Percentiles rank a stretch among this genome's conserved stretches.
phyloP scores from a whole-genome alignment of 73 alveolate genomes.

The Blepharisma japonicum region DNA sequence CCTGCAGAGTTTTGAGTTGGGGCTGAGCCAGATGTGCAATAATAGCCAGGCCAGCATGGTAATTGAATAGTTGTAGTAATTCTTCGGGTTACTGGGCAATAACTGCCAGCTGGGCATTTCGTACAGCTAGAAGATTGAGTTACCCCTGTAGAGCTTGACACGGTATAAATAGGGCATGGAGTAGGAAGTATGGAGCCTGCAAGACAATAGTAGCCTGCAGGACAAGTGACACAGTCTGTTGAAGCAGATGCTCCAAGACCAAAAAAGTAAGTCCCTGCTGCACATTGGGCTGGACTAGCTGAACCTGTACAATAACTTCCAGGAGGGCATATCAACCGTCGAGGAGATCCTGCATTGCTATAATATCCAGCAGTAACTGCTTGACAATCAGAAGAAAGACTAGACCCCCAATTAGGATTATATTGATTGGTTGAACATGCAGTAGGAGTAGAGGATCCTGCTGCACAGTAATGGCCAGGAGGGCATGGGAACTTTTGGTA shows the following conservation, averaged over 20 bases:
- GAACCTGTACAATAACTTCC: conserved; percentile 40
- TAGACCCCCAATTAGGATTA: conserved; percentile 37
- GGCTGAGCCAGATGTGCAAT: conserved; percentile 43
- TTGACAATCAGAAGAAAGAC: conserved; percentile 35
- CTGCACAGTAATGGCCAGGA: conserved; percentile 54
- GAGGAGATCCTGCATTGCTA: conserved; percentile 27
- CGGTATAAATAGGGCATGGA: conserved; percentile 55
- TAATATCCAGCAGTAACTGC: conserved; percentile 49
- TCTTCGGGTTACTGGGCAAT: conserved; percentile 34
- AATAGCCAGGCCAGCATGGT: conserved; percentile 52
- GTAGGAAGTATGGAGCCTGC: conserved; percentile 43
- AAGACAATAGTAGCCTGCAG: conserved; percentile 55
- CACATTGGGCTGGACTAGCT: neutral
- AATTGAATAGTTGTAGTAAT: conserved; percentile 5
- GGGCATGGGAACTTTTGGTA: conserved; percentile 36
- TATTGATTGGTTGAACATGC: conserved; percentile 41
- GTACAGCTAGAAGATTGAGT: conserved; percentile 32
- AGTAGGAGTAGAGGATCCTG: conserved; percentile 48
- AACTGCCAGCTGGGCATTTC: conserved; percentile 53
- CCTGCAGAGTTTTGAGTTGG: conserved; percentile 28
- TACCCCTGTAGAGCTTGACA: conserved; percentile 13
- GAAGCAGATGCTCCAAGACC: conserved; percentile 29
- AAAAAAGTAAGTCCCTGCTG: conserved; percentile 31
- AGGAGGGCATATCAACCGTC: conserved; percentile 32
- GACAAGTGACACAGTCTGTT: conserved; percentile 47